Base-by-base conservation (phyloP, 495 filamentous ascomycete genomes). In the Cryomyces minteri region DNA sequence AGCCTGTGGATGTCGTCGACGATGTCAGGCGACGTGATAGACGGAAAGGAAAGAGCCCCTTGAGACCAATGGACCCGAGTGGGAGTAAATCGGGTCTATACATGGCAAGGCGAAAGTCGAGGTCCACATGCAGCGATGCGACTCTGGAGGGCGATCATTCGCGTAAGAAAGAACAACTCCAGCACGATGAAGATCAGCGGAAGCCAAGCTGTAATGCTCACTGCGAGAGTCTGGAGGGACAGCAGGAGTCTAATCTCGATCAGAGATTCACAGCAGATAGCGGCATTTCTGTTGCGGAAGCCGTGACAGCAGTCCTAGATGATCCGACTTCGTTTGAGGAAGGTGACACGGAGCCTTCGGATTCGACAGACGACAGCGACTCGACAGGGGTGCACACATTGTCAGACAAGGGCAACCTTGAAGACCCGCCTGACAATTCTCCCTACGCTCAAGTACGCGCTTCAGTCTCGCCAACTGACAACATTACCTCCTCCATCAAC, bases 401-500 rank as follows among this genome's bases (percentile, higher is more conserved):
- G 31, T 25, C 44, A 5, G 50, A 55, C 42, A 59, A 62, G 11
- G 59, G 54, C 3, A 49, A 62, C 29, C 66, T 71, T 39, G 53
- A 68, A 6, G 68, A 77, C 44, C 72, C 72, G 29, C 61, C 67
- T 4, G 74, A 80, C 53, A 76, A 80, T 59, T 80, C 76, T 4
- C 72, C 72, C 31, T 77, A 44, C 28, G 9, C 40, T 30, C n/a
- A 41, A 65, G 84, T 88, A 4, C 73, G 84, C 44, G 84, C 84
- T 29, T 82, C 80, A 0, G 83, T 88, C 6, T 67, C 77, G 6
- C 73, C 82, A 4, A 76, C 69, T 10, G 84, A 90, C 57, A 73
- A 90, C 54, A 71, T 68, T 18, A 64, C 70, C 11, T 64, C 85
- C 11, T 88, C 83, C 5, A 84, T 88, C 43, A 88, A 83, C 59